Evolutionary conservation across 2,329 filamentous ascomycete genomes (phyloP), one percentile per base, ranked within the genome.

Genomic region (Madurella fahalii): DNA sequence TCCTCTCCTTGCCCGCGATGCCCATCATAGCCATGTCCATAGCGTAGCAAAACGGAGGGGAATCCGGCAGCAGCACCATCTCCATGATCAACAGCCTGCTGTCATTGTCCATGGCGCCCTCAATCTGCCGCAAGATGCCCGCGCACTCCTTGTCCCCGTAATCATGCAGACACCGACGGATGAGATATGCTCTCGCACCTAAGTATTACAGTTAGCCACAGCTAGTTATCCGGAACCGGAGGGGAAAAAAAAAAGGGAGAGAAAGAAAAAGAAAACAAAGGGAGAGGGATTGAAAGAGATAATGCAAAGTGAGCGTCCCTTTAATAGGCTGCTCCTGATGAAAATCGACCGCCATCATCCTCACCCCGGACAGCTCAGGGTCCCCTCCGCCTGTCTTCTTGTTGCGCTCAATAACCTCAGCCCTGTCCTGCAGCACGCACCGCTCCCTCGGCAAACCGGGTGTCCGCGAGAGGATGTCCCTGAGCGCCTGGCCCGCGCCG

Each of bases 71-170:
- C 34, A 68, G 50, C 15, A 72, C 58, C 41, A 67, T 61, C 55
- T 71, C 71, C 12, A 67, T 61, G 16, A 72, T 65, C 9, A 72
- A 62, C 1, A 72, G 58, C 18, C 61, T 64, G 58, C 68, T 71
- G 48, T 72, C 68, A 0, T 50, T 30, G 9, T 62, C 65, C 67
- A 69, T 68, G 44, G 65, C 64, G 9, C 61, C 51, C 9, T 56
- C 52, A 7, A 63, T 18, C 18, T 54, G 50, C 9, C 13, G 43
- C 17, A 65, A 52, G 9, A 65, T 61, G 12, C 58, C 59, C 41
- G 57, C 53, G 40, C 48, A 58, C 15, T 52, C 58, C 0, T 52
- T 58, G 42, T 69, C 67, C 13, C 60, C 54, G 52, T 67, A 68
- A 50, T 68, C 61, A 55, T 69, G 68, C 17, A 68, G 60, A 46